Conservation (phyloP, 2,329 filamentous ascomycete genomes). For the Pestalotiopsis sp. region DNA sequence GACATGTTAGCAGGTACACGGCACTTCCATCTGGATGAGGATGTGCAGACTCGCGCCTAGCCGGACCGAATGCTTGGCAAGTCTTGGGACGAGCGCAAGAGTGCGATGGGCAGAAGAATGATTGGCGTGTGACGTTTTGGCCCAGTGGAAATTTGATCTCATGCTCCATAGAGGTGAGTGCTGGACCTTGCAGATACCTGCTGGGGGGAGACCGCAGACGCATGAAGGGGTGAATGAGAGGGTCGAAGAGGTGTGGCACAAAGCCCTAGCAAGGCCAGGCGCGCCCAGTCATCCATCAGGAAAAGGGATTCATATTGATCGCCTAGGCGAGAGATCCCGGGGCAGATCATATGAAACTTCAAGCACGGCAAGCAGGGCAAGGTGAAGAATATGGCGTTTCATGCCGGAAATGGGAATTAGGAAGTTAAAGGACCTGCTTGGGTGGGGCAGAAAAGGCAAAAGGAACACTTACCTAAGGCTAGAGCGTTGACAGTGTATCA, state of each 20-base stretch:
- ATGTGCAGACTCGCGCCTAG: neutral
- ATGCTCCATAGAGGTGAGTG: neutral
- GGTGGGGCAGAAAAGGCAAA: neutral
- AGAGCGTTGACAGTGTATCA: neutral
- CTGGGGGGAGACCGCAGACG: neutral
- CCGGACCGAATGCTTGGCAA: neutral
- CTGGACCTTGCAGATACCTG: neutral
- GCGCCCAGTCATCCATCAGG: neutral
- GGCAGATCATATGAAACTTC: slow-evolving; percentile 9
- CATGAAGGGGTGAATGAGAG: slow-evolving; percentile 5
- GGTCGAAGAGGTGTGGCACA: neutral
- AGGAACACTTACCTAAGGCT: neutral
- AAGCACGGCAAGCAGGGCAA: neutral
- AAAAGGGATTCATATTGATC: neutral
- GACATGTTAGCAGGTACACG: neutral
- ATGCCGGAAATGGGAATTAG: neutral
- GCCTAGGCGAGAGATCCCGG: neutral
- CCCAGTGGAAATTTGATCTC: slow-evolving; percentile 3
- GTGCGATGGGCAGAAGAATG: neutral
- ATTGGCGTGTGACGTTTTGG: slow-evolving; percentile 5
- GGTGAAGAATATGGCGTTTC: slow-evolving; percentile 5
- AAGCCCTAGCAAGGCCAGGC: neutral
- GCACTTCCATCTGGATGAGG: neutral
- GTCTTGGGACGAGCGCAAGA: neutral
- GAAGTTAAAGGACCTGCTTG: neutral